Evolutionary conservation across 2,329 filamentous ascomycete species (phyloP).

Genomic region (Daldinia eschscholtzii): DNA sequence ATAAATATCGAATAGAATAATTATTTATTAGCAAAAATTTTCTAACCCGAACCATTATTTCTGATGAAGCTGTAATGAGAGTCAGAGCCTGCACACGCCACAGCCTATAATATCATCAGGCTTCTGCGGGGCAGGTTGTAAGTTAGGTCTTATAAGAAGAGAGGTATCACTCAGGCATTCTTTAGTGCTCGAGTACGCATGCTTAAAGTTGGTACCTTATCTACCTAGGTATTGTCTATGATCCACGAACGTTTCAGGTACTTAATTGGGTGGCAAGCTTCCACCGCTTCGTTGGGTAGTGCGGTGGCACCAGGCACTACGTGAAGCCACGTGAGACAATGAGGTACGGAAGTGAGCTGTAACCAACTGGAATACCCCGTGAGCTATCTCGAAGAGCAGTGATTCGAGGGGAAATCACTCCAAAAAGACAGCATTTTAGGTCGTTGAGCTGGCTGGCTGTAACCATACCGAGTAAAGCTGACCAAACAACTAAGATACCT

Average conservation of each 20-base stretch:
- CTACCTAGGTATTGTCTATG: background rate
- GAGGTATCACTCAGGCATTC: background rate
- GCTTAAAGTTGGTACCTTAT: background rate
- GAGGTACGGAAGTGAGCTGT: slow-evolving; percentile 26
- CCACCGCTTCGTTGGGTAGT: slow-evolving; percentile 19
- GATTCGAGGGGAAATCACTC: slow-evolving; percentile 3
- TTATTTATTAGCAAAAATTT: slow-evolving; percentile 18
- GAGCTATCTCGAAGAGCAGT: background rate
- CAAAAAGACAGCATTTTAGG: background rate
- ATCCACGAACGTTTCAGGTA: background rate
- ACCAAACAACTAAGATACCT: background rate
- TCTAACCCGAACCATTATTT: slow-evolving; percentile 10
- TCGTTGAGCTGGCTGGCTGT: background rate
- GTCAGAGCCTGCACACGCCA: background rate
- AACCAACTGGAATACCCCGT: slow-evolving; percentile 12
- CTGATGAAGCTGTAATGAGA: slow-evolving; percentile 26
- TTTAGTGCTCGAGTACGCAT: background rate
- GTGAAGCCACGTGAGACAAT: slow-evolving; percentile 41
- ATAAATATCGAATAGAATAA: slow-evolving; percentile 6
- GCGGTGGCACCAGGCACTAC: slow-evolving; percentile 37
- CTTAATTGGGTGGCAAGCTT: slow-evolving; percentile 33
- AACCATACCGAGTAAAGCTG: background rate
- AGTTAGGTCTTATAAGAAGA: background rate
- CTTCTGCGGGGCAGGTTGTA: slow-evolving; percentile 26
- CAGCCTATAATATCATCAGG: slow-evolving; percentile 22